Percentiles rank a stretch among this genome's conserved stretches.
phyloP scores from a whole-genome alignment of 176 grass and related monocot genomes.

The Rhynchospora tenuis region DNA sequence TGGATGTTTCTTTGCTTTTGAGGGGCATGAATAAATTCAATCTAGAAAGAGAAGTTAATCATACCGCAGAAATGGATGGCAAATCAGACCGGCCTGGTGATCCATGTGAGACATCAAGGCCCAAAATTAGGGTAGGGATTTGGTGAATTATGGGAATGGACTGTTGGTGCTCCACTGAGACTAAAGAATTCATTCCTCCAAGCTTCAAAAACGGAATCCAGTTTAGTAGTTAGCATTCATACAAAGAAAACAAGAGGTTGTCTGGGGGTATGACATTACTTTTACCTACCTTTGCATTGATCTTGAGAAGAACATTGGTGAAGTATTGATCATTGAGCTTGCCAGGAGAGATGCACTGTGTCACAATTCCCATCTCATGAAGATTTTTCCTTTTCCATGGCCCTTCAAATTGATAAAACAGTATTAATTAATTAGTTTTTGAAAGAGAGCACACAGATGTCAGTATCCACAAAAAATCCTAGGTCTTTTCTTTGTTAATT shows the following conservation, averaged over 20 bases:
- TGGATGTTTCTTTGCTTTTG: neutral
- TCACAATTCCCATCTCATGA: conserved; percentile 74
- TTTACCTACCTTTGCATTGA: conserved; percentile 77
- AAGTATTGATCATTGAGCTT: conserved; percentile 91
- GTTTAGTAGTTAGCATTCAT: conserved; percentile 20
- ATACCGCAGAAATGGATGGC: conserved; percentile 79
- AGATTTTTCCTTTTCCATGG: conserved; percentile 99
- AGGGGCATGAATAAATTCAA: neutral
- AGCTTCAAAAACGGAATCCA: conserved; percentile 40
- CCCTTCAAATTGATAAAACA: conserved; percentile 40
- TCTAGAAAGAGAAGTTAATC: conserved; percentile 7
- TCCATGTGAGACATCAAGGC: conserved; percentile 87
- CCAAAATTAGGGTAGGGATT: conserved; percentile 68
- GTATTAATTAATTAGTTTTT: neutral
- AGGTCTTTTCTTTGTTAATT: neutral
- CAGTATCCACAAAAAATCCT: neutral
- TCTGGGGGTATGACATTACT: neutral
- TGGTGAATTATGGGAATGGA: conserved; percentile 46
- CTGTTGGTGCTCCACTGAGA: conserved; percentile 45
- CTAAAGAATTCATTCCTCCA: conserved; percentile 71
- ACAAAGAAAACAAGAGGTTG: neutral
- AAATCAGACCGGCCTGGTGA: conserved; percentile 56
- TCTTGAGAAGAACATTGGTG: conserved; percentile 92
- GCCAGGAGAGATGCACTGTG: conserved; percentile 78
- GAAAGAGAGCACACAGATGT: neutral